phyloP scores from a whole-genome alignment of 768 basidiomycete species.

The Suillus decipiens region DNA sequence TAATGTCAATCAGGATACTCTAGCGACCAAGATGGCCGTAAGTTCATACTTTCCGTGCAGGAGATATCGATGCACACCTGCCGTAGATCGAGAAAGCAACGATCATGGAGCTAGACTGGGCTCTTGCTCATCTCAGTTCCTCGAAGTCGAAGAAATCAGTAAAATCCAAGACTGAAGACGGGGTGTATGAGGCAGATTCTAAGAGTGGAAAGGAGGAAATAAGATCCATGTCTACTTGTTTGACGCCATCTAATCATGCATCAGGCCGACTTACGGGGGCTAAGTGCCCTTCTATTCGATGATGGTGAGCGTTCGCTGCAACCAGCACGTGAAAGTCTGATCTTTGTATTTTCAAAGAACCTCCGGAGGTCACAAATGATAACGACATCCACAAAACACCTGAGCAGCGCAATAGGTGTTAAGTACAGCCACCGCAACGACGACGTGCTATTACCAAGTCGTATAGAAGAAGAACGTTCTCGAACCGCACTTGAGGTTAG shows the following conservation, averaged over 20 bases:
- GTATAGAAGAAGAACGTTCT: slow-evolving; percentile 66
- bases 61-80: neutral
- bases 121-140: slow-evolving; percentile 65
- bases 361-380: slow-evolving; percentile 42
- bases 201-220: slow-evolving; percentile 44
- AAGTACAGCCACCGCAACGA: slow-evolving; percentile 78
- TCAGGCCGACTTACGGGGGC: slow-evolving; percentile 57
- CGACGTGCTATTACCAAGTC: slow-evolving; percentile 64
- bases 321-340: neutral
- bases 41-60: slow-evolving; percentile 20
- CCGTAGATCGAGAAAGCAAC: slow-evolving; percentile 76
- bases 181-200: slow-evolving; percentile 47
- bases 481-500: slow-evolving; percentile 53
- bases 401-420: slow-evolving; percentile 59
- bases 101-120: slow-evolving; percentile 79
- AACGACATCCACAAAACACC: slow-evolving; percentile 58
- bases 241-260: neutral
- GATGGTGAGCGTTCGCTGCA: slow-evolving; percentile 46
- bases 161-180: slow-evolving; percentile 38
- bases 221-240: neutral
- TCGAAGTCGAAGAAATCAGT: slow-evolving; percentile 38
- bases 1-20: too few species aligned
- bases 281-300: slow-evolving; percentile 69
- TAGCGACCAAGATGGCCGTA: slow-evolving; percentile 76
- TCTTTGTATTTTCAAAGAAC: slow-evolving; percentile 30